phyloP scores from a whole-genome alignment of 768 basidiomycete genomes.

The Phlegmacium glaucopus region DNA sequence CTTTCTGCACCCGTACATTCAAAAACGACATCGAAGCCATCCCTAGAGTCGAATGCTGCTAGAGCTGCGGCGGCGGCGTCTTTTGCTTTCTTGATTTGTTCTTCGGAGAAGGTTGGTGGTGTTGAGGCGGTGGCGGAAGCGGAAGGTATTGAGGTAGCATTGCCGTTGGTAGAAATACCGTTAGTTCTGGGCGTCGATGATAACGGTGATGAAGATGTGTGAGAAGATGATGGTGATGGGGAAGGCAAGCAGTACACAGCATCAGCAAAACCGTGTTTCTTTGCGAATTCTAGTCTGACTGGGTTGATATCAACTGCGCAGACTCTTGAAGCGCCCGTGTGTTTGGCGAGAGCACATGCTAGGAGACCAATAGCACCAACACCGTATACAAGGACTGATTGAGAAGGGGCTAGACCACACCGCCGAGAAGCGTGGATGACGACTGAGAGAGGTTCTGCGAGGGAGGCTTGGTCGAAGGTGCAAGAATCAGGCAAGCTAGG shows the following conservation, averaged over 20 bases:
- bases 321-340: conserved; percentile 66
- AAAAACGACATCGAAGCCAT: conserved; percentile 91
- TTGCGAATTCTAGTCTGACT: conserved; percentile 76
- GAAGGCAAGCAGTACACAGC: conserved; percentile 63
- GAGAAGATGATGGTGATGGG: conserved; percentile 8
- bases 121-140: background rate
- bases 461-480: conserved; percentile 76
- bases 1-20: conserved; percentile 95
- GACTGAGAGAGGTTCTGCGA: conserved; percentile 94
- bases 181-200: conserved; percentile 3
- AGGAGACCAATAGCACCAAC: conserved; percentile 93
- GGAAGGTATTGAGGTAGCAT: conserved; percentile 10
- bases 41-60: conserved; percentile 50
- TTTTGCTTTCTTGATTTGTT: conserved; percentile 56
- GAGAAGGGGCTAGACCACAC: conserved; percentile 39
- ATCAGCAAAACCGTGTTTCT: conserved; percentile 70
- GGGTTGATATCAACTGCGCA: conserved; percentile 86
- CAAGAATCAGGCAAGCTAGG: conserved; percentile 70
- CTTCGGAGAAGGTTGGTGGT: conserved; percentile 16
- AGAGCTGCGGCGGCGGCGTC: conserved; percentile 52
- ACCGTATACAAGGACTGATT: conserved; percentile 84
- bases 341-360: conserved; percentile 75
- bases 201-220: conserved; percentile 5
- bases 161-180: conserved; percentile 1
- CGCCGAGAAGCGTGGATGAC: conserved; percentile 63